Conservation (phyloP, 176 grass and related monocot species). For the Paspalum vaginatum region DNA sequence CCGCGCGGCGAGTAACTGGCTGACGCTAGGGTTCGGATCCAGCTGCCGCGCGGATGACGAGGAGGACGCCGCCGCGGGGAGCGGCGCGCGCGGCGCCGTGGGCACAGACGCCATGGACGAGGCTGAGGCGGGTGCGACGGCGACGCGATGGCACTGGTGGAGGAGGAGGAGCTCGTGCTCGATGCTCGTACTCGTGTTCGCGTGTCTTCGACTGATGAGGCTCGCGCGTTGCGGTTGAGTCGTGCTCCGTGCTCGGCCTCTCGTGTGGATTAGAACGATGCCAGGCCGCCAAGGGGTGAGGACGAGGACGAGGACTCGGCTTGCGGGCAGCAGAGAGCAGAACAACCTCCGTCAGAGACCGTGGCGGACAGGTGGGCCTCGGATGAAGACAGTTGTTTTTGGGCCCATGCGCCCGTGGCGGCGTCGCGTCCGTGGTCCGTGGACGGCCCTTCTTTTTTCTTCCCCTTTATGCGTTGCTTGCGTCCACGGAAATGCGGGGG, state of each 20-base stretch:
- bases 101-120: constrained; percentile 53
- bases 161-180: background rate
- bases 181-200: background rate
- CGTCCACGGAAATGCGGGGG: constrained; percentile 13
- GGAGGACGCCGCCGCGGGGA: constrained; percentile 29
- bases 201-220: background rate
- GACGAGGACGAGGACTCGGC: no score
- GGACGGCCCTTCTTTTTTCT: background rate
- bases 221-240: constrained; percentile 33
- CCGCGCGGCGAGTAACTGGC: constrained; percentile 38
- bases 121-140: background rate
- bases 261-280: constrained; percentile 48
- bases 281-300: constrained; percentile 1
- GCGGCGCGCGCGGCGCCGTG: constrained; percentile 48
- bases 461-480: constrained; percentile 39
- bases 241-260: constrained; percentile 33
- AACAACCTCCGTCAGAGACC: background rate
- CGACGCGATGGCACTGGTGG: constrained; percentile 33
- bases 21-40: constrained; percentile 50
- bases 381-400: background rate
- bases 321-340: constrained; percentile 11
- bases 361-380: constrained; percentile 33
- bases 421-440: background rate
- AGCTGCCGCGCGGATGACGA: constrained; percentile 19
- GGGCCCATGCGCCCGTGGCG: constrained; percentile 13